Base-by-base conservation (phyloP, 2,329 filamentous ascomycete genomes). In the Neocatenulostroma microsporum region DNA sequence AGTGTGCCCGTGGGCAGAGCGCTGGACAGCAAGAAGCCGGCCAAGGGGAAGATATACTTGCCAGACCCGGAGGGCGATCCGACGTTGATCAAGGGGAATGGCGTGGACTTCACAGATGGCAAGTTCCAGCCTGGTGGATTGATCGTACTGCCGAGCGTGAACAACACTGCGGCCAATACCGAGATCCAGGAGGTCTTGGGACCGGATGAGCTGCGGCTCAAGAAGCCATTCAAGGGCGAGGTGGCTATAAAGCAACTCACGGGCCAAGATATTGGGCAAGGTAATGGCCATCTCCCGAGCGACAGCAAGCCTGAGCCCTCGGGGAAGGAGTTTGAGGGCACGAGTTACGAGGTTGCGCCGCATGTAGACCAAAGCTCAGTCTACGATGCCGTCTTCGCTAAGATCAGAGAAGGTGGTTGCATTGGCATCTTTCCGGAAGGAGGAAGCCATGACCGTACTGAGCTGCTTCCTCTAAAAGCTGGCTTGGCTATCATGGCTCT, bases 401-500 rank as follows among this genome's bases (percentile, higher is more conserved):
- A 86, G 20, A 72, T 98, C 21, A 79, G 80, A 48, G 73, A 75
- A 25, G 87, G 86, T 31, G 89, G 88, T 13, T 94, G 87, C 57
- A 84, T 96, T 37, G 91, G 89, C 45, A 95, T 98, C 55, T 98
- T 96, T 61, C 89, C 89, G 2, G 89, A 98, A 64, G 89, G 89
- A 49, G 89, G 89, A 54, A 95, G 88, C 58, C 89, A 96, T 63
- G 89, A 96, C 61, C 80, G 89, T 43, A 87, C 89, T 0, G 86
- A 94, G 57, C 72, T 96, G 30, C 72, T 96, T 27, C 89, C 91
- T 15, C 70, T 96, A 45, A 96, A 96, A 72, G 89, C 91, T 52
- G 89, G 89, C 60, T 86, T 98, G 42, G 91, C 91, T 40, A 91
- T 98, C 56, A 98, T 98, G 89, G 91, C 89, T 10, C 74, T 98